Evolutionary conservation across 352 stramenopile genomes (phyloP).

Genomic region (Aphanomyces euteiches): DNA sequence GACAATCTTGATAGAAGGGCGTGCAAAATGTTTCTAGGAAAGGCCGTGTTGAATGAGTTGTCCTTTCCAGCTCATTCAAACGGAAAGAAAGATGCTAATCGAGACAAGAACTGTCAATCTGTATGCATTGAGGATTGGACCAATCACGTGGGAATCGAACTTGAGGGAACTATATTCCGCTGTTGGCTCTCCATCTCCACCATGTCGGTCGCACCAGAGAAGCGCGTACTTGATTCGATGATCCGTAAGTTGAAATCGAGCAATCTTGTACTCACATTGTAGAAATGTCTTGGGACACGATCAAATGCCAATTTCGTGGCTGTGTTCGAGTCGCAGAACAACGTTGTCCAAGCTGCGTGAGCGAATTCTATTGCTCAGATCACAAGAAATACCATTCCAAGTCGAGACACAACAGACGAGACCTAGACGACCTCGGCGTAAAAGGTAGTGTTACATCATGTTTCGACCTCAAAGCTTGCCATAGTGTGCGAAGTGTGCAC

Average conservation of each 20-base stretch:
- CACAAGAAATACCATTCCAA: slow-evolving; percentile 16
- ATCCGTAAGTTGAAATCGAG: background rate
- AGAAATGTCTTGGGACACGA: slow-evolving; percentile 6
- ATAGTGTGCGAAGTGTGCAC: slow-evolving; percentile 25
- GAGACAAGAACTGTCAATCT: too few species aligned
- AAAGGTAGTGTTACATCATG: background rate
- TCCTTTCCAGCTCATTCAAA: too few species aligned
- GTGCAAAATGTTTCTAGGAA: too few species aligned
- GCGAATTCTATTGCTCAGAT: slow-evolving; percentile 23
- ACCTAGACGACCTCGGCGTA: background rate
- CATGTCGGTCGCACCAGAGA: background rate
- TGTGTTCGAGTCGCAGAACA: background rate
- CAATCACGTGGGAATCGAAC: too few species aligned
- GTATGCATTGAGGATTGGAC: too few species aligned
- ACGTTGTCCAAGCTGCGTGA: slow-evolving; percentile 5
- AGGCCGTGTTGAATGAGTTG: too few species aligned
- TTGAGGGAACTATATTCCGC: background rate
- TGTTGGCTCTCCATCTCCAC: too few species aligned
- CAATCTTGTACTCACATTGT: background rate
- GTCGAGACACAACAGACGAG: background rate
- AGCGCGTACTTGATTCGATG: background rate
- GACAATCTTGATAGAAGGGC: too few species aligned
- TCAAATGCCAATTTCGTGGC: background rate
- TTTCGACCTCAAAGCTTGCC: background rate
- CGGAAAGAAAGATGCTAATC: too few species aligned